These are phyloP conservation scores for Claviceps sp. DNA, from an alignment of 2,329 filamentous ascomycete genomes.

Conservation along the genomic window DNA sequence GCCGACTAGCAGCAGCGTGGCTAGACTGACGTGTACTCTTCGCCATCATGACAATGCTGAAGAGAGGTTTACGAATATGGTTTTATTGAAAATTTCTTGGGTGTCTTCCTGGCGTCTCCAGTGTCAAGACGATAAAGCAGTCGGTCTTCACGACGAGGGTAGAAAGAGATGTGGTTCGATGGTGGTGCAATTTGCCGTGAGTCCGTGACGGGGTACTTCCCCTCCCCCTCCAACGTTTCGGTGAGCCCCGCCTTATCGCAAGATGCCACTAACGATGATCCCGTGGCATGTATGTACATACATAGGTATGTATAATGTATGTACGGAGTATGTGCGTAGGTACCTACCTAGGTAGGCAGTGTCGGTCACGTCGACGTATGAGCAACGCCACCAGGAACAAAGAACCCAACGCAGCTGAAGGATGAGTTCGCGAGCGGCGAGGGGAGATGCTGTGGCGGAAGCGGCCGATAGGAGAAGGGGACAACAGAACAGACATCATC, in stretches of 20 bases:
- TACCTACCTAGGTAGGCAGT: not conserved
- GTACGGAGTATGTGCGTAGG: too few species aligned
- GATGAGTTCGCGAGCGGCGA: not conserved
- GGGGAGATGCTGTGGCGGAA: not conserved
- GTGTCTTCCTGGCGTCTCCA: not conserved
- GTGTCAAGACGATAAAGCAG: not conserved
- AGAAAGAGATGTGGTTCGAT: not conserved
- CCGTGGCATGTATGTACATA: not conserved
- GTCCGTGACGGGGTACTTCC: not conserved
- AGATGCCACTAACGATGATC: not conserved
- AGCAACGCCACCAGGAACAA: not conserved
- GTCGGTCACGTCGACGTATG: not conserved
- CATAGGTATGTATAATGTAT: too few species aligned
- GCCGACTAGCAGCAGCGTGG: slow-evolving; percentile 12
- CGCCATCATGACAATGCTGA: slow-evolving; percentile 17
- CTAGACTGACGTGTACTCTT: slow-evolving; percentile 14
- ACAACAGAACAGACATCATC: too few species aligned
- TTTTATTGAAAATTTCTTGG: not conserved
- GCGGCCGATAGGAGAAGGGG: too few species aligned
- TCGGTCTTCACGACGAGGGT: not conserved
- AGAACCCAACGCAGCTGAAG: not conserved
- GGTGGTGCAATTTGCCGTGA: not conserved
- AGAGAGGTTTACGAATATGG: not conserved
- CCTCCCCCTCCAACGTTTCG: not conserved
- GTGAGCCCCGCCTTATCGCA: slow-evolving; percentile 4